phyloP scores from a whole-genome alignment of 495 filamentous ascomycete genomes.

The Podospora bellae-mahoneyi region DNA sequence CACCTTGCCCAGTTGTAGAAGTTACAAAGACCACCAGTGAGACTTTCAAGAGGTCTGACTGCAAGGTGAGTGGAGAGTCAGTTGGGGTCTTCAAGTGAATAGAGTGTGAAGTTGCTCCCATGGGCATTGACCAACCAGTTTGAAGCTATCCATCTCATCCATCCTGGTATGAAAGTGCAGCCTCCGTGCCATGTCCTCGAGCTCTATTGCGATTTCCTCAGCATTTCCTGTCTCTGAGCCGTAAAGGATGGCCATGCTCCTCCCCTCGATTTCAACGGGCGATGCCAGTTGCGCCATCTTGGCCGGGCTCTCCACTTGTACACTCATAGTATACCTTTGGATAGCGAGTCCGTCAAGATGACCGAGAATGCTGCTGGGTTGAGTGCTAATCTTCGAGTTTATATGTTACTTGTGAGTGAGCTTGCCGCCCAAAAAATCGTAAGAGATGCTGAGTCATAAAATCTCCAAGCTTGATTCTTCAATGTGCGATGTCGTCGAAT shows the following conservation, averaged over 20 bases:
- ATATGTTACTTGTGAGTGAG: neutral
- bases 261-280: slow-evolving; percentile 28
- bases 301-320: neutral
- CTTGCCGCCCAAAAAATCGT: neutral
- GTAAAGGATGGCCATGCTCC: slow-evolving; percentile 78
- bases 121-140: slow-evolving; percentile 58
- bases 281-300: slow-evolving; percentile 18
- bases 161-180: slow-evolving; percentile 73
- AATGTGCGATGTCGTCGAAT: neutral
- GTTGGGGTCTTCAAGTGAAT: neutral
- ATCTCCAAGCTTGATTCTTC: neutral
- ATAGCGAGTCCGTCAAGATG: neutral
- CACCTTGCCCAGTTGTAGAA: slow-evolving; percentile 93
- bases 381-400: neutral
- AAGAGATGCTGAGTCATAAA: neutral
- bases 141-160: slow-evolving; percentile 69
- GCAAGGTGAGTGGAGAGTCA: neutral
- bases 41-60: slow-evolving; percentile 49
- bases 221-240: slow-evolving; percentile 93
- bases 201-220: slow-evolving; percentile 81
- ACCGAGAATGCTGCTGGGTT: neutral
- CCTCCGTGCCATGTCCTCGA: slow-evolving; percentile 67
- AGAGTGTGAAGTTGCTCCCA: neutral
- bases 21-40: slow-evolving; percentile 72
- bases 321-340: neutral